These are phyloP conservation scores for Geotrichum australiense DNA, from an alignment of 1,139 yeast genomes.

Conservation along the genomic window DNA sequence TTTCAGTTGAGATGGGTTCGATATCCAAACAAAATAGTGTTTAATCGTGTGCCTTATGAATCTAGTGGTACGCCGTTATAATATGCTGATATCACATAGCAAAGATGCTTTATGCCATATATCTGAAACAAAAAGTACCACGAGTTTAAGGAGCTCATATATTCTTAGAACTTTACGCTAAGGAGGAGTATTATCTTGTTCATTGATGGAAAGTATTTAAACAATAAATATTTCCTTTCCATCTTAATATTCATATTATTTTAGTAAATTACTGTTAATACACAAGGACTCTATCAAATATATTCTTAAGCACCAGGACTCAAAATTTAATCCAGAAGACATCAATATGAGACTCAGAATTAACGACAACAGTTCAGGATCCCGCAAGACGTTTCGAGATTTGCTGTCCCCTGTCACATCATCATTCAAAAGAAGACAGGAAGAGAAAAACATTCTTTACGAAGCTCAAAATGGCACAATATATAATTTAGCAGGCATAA, in stretches of 20 bases:
- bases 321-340: not conserved
- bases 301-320: no score
- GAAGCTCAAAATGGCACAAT: conserved; percentile 7
- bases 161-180: not conserved
- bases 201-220: not conserved
- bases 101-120: not conserved
- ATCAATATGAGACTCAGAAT: not conserved
- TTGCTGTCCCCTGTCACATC: conserved; percentile 1
- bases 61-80: no score
- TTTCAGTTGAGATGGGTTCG: not conserved
- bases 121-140: not conserved
- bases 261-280: not conserved
- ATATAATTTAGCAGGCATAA: conserved; percentile 9
- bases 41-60: no score
- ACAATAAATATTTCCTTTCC: not conserved
- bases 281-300: not conserved
- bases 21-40: no score
- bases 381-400: not conserved
- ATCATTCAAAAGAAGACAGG: conserved; percentile 14
- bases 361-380: not conserved
- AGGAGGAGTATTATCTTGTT: not conserved
- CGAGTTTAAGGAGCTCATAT: not conserved
- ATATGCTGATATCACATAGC: not conserved
- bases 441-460: conserved; percentile 24
- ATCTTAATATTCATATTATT: not conserved